A percentile compares a stretch with the other conserved stretches of the same genome.
These are phyloP conservation scores for Arthrobotrys sinensis DNA, from an alignment of 2,329 filamentous ascomycete species.

Conservation along the genomic window DNA sequence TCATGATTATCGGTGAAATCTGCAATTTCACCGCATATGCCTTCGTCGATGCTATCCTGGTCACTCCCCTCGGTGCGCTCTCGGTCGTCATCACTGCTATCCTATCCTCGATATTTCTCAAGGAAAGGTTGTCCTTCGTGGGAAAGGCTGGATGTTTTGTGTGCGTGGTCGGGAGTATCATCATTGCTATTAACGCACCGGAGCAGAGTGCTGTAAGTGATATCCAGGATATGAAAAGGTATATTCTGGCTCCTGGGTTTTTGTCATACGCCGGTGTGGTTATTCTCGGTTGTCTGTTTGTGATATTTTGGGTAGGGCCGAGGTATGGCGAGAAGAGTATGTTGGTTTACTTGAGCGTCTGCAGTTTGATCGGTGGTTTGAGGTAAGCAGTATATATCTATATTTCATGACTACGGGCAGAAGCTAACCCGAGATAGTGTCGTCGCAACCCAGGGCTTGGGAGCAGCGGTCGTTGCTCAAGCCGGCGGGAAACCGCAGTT, in stretches of 20 bases:
- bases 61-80: constrained; percentile 90
- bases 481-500: constrained; percentile 86
- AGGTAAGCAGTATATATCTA: constrained; percentile 67
- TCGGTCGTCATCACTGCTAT: constrained; percentile 94
- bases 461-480: constrained; percentile 90
- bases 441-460: constrained; percentile 92
- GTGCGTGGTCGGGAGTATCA: constrained; percentile 91
- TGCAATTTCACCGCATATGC: constrained; percentile 98
- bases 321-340: constrained; percentile 96
- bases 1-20: constrained; percentile 97
- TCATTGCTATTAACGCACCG: constrained; percentile 95
- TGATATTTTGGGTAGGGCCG: constrained; percentile 85
- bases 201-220: constrained; percentile 84
- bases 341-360: constrained; percentile 97
- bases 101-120: constrained; percentile 92
- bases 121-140: constrained; percentile 93
- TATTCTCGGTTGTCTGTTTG: constrained; percentile 79
- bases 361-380: constrained; percentile 92
- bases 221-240: constrained; percentile 93
- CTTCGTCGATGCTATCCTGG: constrained; percentile 95
- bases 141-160: constrained; percentile 96
- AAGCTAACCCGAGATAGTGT: constrained; percentile 72
- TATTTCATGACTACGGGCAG: background rate
- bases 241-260: constrained; percentile 88
- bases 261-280: constrained; percentile 87